Conservation (phyloP, 1,284 basidiomycete species). For the Vanrija sp. region DNA sequence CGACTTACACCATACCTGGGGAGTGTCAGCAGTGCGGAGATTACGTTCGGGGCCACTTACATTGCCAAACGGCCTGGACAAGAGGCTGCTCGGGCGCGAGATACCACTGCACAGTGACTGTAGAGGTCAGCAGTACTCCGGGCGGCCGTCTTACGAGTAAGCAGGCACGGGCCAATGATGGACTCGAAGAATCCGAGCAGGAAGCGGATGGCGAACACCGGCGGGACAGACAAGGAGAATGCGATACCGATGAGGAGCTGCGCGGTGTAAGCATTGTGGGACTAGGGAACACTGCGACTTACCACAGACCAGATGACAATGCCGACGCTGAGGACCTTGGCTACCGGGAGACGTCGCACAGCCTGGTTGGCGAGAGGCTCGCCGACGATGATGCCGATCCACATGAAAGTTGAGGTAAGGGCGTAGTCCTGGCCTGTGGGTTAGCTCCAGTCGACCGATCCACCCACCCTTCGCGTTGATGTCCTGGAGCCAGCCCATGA, state of each 20-base stretch:
- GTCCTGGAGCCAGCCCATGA: slow-evolving; percentile 3
- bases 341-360: slow-evolving; percentile 27
- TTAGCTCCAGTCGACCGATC: slow-evolving; percentile 11
- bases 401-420: slow-evolving; percentile 29
- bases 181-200: slow-evolving; percentile 36
- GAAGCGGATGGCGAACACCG: slow-evolving; percentile 44
- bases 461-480: slow-evolving; percentile 8
- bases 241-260: slow-evolving; percentile 59
- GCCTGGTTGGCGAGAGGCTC: slow-evolving; percentile 35
- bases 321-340: slow-evolving; percentile 23
- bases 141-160: neutral
- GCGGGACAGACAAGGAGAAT: slow-evolving; percentile 65
- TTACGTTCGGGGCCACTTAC: too few relatives aligned
- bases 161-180: slow-evolving; percentile 24
- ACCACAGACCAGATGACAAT: slow-evolving; percentile 30
- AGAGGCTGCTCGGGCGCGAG: slow-evolving; percentile 20
- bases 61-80: slow-evolving; percentile 19
- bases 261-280: neutral
- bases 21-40: slow-evolving; percentile 12
- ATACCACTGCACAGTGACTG: slow-evolving; percentile 29
- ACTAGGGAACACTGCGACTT: slow-evolving; percentile 4
- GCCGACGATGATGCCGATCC: slow-evolving; percentile 30
- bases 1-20: slow-evolving; percentile 12
- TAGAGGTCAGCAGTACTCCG: neutral
- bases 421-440: slow-evolving; percentile 31